These are phyloP conservation scores for Antitrichia curtipendula DNA, from an alignment of 225 moss, liverwort and hornwort genomes.

Conservation along the genomic window DNA sequence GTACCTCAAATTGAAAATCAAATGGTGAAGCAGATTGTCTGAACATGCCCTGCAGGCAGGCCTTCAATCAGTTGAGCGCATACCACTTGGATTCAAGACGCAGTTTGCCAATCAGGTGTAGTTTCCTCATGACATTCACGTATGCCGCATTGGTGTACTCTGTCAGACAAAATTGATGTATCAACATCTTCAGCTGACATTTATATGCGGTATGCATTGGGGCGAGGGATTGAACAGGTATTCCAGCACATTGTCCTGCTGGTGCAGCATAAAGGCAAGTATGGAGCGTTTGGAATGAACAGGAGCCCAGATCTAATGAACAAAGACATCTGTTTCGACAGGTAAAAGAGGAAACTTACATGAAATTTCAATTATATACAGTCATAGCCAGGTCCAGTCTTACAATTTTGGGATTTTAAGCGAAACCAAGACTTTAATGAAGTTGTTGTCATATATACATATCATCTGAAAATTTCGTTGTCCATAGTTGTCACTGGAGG, in stretches of 20 bases:
- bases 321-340: conserved; percentile 48
- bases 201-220: neutral
- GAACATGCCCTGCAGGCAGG: conserved; percentile 35
- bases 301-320: conserved; percentile 60
- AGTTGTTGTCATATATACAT: neutral
- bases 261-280: conserved; percentile 49
- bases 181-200: neutral
- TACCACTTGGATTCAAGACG: conserved; percentile 69
- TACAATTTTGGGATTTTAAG: neutral
- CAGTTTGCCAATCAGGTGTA: conserved; percentile 44
- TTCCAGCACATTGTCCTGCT: conserved; percentile 63
- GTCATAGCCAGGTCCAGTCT: neutral
- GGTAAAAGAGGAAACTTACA: conserved; percentile 1
- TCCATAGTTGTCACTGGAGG: neutral
- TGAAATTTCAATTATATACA: neutral
- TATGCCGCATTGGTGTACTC: neutral
- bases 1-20: neutral
- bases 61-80: conserved; percentile 45
- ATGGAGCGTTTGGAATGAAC: conserved; percentile 70
- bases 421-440: neutral
- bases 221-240: conserved; percentile 25
- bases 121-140: neutral
- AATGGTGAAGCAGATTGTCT: neutral
- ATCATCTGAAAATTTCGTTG: neutral
- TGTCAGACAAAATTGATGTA: neutral